phyloP scores from a whole-genome alignment of 306 rosid genomes.

The cucumber (Cucumis sativus) region DNA sequence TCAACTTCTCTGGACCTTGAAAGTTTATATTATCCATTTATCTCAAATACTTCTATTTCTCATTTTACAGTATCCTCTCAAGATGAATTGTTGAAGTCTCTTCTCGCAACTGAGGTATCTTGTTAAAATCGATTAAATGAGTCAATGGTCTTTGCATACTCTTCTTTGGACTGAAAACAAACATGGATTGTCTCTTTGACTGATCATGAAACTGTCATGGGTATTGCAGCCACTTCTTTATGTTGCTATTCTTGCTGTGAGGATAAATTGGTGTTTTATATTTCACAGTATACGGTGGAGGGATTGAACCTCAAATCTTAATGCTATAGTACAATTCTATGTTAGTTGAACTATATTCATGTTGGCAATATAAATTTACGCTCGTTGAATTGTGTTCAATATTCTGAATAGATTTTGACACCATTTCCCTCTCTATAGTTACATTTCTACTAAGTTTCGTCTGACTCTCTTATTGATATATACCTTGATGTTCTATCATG shows the following conservation, averaged over 20 bases:
- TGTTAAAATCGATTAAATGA: conserved; percentile 1
- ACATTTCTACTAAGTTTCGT: background rate
- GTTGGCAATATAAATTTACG: background rate
- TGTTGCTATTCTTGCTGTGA: no score
- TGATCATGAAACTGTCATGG: background rate
- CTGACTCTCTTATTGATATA: background rate
- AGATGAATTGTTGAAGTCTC: conserved; percentile 63
- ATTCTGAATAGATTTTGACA: background rate
- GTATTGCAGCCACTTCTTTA: background rate
- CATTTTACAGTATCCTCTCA: conserved; percentile 67
- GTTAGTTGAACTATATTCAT: no score
- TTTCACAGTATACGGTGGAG: no score
- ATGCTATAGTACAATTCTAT: no score
- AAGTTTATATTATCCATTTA: conserved; percentile 3
- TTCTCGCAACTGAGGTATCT: conserved; percentile 87
- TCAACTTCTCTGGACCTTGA: conserved; percentile 5
- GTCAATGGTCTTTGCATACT: background rate
- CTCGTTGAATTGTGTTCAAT: background rate
- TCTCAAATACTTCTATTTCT: conserved; percentile 10
- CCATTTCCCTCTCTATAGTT: background rate
- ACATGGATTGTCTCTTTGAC: no score
- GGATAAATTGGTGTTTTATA: no score
- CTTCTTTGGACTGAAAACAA: no score
- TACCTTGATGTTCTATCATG: background rate
- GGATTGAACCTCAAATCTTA: no score